Evolutionary conservation across 2,329 filamentous ascomycete genomes (phyloP).

Genomic region (Chaetothyriales sp.): DNA sequence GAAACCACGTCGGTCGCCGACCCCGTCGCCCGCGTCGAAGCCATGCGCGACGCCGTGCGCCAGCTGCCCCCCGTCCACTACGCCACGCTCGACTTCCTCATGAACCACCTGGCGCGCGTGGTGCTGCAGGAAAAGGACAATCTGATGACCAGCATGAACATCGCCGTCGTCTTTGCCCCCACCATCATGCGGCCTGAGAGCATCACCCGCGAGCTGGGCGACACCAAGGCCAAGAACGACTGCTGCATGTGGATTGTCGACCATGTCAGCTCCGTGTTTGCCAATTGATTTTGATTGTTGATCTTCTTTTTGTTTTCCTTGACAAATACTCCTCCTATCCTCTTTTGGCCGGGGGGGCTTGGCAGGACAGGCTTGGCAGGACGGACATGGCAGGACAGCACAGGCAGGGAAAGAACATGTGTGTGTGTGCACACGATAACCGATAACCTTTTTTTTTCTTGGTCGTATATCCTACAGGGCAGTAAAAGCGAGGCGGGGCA

Average conservation of each 20-base stretch:
- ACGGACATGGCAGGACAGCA: too few relatives aligned
- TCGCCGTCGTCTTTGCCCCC: conserved; percentile 93
- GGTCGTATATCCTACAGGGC: too few relatives aligned
- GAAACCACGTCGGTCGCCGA: conserved; percentile 47
- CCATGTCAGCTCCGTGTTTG: conserved; percentile 70
- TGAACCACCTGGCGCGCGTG: conserved; percentile 84
- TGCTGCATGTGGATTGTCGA: conserved; percentile 90
- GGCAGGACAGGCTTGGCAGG: too few relatives aligned
- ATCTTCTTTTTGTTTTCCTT: not conserved
- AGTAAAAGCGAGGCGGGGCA: too few relatives aligned
- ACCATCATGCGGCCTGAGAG: conserved; percentile 90
- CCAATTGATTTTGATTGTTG: conserved; percentile 7
- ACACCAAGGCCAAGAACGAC: conserved; percentile 85
- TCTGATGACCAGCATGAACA: conserved; percentile 89
- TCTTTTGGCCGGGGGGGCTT: too few relatives aligned
- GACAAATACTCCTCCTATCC: not conserved
- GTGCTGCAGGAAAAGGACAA: conserved; percentile 73
- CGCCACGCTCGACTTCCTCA: conserved; percentile 81
- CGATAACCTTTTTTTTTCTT: too few relatives aligned
- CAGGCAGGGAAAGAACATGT: too few relatives aligned
- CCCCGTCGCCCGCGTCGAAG: conserved; percentile 52
- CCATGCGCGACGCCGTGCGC: conserved; percentile 60
- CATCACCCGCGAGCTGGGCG: conserved; percentile 86
- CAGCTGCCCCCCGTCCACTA: conserved; percentile 70
- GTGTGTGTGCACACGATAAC: too few relatives aligned